phyloP scores from a whole-genome alignment of 2,329 filamentous ascomycete species.

The Diplocarpon mali region DNA sequence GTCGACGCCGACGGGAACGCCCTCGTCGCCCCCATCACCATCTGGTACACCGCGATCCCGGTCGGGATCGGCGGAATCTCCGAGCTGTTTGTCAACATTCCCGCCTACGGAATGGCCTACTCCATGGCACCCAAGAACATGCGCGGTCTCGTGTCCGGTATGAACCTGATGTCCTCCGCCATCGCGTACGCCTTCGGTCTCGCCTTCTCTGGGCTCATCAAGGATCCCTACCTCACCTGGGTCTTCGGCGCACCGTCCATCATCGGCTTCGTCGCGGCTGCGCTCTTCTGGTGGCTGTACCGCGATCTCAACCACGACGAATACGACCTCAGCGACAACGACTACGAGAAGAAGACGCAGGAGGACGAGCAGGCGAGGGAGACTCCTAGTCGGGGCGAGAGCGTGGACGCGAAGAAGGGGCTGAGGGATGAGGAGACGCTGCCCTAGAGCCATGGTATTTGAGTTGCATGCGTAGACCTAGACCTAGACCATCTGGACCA shows the following conservation, averaged over 20 bases:
- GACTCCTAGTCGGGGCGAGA: slow-evolving; percentile 1
- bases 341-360: not conserved
- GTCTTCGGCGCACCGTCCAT: slow-evolving; percentile 39
- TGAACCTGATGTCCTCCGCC: slow-evolving; percentile 37
- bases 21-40: slow-evolving; percentile 16
- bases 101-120: slow-evolving; percentile 42
- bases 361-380: slow-evolving; percentile 1
- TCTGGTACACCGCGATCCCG: slow-evolving; percentile 42
- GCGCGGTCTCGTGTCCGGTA: slow-evolving; percentile 38
- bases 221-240: slow-evolving; percentile 39
- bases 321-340: slow-evolving; percentile 31
- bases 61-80: slow-evolving; percentile 41
- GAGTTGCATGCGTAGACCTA: too few relatives aligned
- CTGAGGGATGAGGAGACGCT: not conserved
- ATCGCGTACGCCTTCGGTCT: slow-evolving; percentile 37
- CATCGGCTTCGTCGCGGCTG: slow-evolving; percentile 33
- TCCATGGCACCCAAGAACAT: slow-evolving; percentile 40
- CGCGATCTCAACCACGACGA: slow-evolving; percentile 37
- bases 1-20: slow-evolving; percentile 14
- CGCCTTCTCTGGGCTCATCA: slow-evolving; percentile 35
- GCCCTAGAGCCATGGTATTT: too few relatives aligned
- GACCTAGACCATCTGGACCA: too few relatives aligned
- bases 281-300: slow-evolving; percentile 37
- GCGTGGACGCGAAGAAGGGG: slow-evolving; percentile 3
- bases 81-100: slow-evolving; percentile 41